Evolutionary conservation across 352 stramenopile species (phyloP).

Genomic region (Globisporangium perplexum): DNA sequence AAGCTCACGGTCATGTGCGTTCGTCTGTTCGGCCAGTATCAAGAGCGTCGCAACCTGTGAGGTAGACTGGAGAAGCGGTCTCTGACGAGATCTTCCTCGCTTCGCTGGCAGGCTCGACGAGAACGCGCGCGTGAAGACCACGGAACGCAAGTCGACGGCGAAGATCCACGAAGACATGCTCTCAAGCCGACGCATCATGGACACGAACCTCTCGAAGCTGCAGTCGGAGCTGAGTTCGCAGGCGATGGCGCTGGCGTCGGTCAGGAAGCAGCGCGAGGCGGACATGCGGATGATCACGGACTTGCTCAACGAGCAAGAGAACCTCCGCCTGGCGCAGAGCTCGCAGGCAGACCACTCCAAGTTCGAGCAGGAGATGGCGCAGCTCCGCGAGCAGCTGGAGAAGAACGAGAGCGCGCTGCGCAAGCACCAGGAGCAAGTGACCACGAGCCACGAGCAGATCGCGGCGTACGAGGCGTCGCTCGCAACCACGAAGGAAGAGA

Average conservation of each 20-base stretch:
- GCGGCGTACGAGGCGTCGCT: conserved; percentile 60
- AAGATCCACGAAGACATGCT: conserved; percentile 83
- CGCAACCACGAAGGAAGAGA: conserved; percentile 53
- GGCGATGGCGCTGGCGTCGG: conserved; percentile 39
- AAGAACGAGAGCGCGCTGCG: conserved; percentile 62
- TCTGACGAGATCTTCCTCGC: background rate
- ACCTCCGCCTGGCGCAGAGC: conserved; percentile 42
- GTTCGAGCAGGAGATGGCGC: conserved; percentile 70
- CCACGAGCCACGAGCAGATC: conserved; percentile 60
- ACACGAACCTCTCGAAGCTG: conserved; percentile 74
- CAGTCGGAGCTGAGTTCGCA: conserved; percentile 63
- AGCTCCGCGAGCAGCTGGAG: conserved; percentile 54
- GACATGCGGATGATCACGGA: conserved; percentile 84
- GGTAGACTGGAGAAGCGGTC: no score
- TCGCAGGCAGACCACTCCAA: conserved; percentile 39
- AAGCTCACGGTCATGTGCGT: conserved; percentile 69
- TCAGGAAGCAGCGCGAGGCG: conserved; percentile 66
- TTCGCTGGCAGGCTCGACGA: conserved; percentile 34
- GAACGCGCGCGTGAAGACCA: conserved; percentile 21
- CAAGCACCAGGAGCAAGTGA: conserved; percentile 73
- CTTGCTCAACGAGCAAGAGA: conserved; percentile 81
- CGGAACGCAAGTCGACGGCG: conserved; percentile 35
- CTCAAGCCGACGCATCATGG: conserved; percentile 74
- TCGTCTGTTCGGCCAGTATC: background rate
- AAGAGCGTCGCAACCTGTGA: no score